Percentiles rank a stretch among this genome's conserved stretches.
Evolutionary conservation across 164 flowering plant genomes (phyloP).

Genomic region (Echeveria elegans): DNA sequence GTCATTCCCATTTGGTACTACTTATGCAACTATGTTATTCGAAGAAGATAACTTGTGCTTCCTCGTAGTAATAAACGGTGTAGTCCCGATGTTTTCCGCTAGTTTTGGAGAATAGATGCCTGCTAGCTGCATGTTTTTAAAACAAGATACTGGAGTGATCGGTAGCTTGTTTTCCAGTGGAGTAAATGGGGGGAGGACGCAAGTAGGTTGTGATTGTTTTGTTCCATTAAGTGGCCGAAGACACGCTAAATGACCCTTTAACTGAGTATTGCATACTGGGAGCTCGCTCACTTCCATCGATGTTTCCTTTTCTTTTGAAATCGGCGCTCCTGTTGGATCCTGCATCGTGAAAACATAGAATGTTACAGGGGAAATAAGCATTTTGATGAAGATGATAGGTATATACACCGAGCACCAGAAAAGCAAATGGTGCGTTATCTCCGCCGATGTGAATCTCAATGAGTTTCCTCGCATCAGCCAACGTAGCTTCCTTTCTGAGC

Average conservation of each 20-base stretch:
- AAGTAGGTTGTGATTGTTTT: background rate
- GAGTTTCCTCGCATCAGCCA: constrained; percentile 59
- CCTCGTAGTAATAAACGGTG: constrained; percentile 27
- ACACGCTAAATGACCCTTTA: constrained; percentile 43
- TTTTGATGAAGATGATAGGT: background rate
- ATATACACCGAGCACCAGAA: constrained; percentile 58
- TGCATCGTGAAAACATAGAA: constrained; percentile 13
- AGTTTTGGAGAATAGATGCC: constrained; percentile 31
- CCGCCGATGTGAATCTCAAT: constrained; percentile 46
- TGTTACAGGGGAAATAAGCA: background rate
- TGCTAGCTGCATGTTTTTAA: constrained; percentile 10
- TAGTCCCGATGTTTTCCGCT: constrained; percentile 26
- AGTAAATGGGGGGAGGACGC: constrained; percentile 42
- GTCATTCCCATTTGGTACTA: too few species aligned
- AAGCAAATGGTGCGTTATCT: constrained; percentile 46
- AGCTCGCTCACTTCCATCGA: constrained; percentile 33
- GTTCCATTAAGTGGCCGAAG: constrained; percentile 34
- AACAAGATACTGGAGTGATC: constrained; percentile 17
- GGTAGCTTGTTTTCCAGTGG: constrained; percentile 54
- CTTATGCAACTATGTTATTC: background rate
- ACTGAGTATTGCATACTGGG: constrained; percentile 44
- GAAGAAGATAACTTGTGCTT: constrained; percentile 10
- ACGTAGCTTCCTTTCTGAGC: constrained; percentile 41
- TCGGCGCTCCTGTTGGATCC: constrained; percentile 66
- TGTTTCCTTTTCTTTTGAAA: constrained; percentile 50